Percentiles rank a stretch among this genome's conserved stretches.
Conservation (phyloP, 2,329 filamentous ascomycete species). For the Sordariomycetes sp. region DNA sequence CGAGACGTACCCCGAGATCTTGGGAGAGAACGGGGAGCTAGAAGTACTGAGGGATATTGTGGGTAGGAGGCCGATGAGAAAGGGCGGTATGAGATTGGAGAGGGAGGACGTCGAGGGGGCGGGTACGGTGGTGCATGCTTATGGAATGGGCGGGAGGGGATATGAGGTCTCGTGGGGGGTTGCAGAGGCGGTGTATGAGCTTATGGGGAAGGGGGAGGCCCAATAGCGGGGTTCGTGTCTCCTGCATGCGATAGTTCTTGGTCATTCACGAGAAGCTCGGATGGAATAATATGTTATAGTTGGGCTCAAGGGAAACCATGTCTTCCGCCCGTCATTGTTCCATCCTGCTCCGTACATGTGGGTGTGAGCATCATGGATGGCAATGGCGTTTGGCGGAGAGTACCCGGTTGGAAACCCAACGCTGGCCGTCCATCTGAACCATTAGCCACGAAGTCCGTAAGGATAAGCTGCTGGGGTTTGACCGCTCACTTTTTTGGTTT, state of each 20-base stretch:
- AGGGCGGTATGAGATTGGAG: constrained; percentile 37
- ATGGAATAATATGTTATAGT: too few relatives aligned
- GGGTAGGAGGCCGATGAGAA: constrained; percentile 28
- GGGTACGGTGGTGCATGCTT: constrained; percentile 32
- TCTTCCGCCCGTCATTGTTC: too few relatives aligned
- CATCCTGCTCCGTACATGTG: too few relatives aligned
- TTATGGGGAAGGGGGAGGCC: constrained; percentile 15
- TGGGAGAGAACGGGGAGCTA: constrained; percentile 13
- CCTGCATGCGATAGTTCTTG: background rate
- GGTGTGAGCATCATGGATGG: too few relatives aligned
- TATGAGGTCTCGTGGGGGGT: constrained; percentile 49
- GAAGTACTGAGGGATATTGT: constrained; percentile 27
- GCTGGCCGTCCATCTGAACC: too few relatives aligned
- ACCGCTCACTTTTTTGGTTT: too few relatives aligned
- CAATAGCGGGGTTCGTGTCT: background rate
- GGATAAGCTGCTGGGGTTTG: too few relatives aligned
- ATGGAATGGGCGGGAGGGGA: constrained; percentile 47
- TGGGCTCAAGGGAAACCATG: too few relatives aligned
- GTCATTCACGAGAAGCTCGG: background rate
- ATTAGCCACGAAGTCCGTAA: too few relatives aligned
- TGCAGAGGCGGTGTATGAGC: constrained; percentile 30
- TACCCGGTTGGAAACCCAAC: too few relatives aligned
- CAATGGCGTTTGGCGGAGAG: too few relatives aligned
- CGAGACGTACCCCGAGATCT: constrained; percentile 19
- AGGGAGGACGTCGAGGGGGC: constrained; percentile 22